Conservation (phyloP, 2,329 filamentous ascomycete genomes). For the Xylariaceae sp. region DNA sequence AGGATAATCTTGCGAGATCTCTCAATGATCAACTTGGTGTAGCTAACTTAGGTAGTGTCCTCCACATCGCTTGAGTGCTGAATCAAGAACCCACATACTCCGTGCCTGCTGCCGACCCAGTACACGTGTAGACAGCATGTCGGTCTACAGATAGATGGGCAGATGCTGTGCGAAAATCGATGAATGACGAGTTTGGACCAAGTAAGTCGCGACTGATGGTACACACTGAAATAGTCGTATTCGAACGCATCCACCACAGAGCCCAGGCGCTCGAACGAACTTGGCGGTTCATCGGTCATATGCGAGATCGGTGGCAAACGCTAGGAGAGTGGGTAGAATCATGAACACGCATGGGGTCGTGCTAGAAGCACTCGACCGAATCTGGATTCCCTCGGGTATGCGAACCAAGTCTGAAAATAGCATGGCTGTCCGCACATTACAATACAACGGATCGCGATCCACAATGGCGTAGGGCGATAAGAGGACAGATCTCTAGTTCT, state of each 20-base stretch:
- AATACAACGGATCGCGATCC: not conserved
- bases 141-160: not conserved
- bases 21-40: not conserved
- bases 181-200: not conserved
- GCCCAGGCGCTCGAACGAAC: not conserved
- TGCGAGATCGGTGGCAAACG: not conserved
- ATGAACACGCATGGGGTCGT: not conserved
- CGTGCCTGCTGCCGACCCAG: not conserved
- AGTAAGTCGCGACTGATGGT: not conserved
- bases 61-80: not conserved
- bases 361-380: not conserved
- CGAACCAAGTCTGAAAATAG: not conserved
- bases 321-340: not conserved
- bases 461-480: not conserved
- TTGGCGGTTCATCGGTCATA: slow-evolving; percentile 1
- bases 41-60: not conserved
- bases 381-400: not conserved
- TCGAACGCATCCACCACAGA: not conserved
- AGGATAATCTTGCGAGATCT: not conserved
- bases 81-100: not conserved
- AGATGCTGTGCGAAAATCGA: slow-evolving; percentile 1
- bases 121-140: not conserved
- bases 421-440: not conserved
- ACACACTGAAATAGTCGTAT: not conserved
- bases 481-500: not conserved